Base-by-base conservation (phyloP, 257 asterid genomes). In the Solanum okadae region DNA sequence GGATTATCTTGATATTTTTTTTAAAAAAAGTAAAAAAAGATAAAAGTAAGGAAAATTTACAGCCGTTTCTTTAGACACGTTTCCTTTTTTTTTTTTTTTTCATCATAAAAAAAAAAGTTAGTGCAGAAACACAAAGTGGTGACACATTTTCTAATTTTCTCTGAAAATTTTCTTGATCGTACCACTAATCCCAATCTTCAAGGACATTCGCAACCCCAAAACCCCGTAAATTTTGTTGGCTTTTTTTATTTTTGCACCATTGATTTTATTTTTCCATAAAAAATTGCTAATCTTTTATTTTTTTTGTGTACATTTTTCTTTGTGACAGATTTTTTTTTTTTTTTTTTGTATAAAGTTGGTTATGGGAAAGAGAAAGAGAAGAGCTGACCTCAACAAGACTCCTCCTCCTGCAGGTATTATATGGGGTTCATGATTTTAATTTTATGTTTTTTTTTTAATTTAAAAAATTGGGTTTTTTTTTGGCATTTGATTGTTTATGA, bases 281-380 rank as follows among this genome's bases (percentile, higher is more conserved):
- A 25, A 42, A 15, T 44, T 78, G 37, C 18, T 81, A 81, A 46
- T 46, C 0, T 8, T 46, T 25, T 14, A 10, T 35, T 37, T 44
- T 46, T 49, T 49, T 15, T 49, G 8, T 49, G 8, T 81, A 46
- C 29, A 81, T 81, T 81, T 34, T 81, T 81, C 27, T 44, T 81
- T 81, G 40, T 3, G 35, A 81, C 42, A 81, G 68, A 15, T 49
- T 49, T 40, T 11, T 20, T 40, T 3, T 20, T 38, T 5, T 3
- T 37, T 78, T 38, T 8, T 8, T 70, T 49, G 35, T 72, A 25
- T 78, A 78, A 86, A 70, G 15, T 67, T 86, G n/a, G 61, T 73
- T 52, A 86, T 86, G 85, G 88, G 85, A 73, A 86, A 86, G 46
- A 86, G 88, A 86, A 86, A 86, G 49, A 46, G 88, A 75, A 73